A percentile compares a stretch with the other conserved stretches of the same genome.
Evolutionary conservation across 1,284 basidiomycete genomes (phyloP).

Genomic region (Cutaneotrichosporon dermatis): DNA sequence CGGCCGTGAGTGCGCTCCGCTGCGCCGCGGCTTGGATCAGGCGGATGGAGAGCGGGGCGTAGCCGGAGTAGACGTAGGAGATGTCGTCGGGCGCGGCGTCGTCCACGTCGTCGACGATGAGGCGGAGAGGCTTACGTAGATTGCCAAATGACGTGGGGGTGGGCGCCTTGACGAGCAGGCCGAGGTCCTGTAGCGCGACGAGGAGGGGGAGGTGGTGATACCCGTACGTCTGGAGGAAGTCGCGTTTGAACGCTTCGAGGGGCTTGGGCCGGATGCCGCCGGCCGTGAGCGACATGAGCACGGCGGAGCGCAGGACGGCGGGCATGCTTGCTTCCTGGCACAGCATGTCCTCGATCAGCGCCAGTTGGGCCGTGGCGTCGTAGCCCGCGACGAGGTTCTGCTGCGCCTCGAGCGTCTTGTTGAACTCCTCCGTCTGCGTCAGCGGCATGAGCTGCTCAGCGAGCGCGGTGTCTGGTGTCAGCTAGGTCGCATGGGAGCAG

Average conservation of each 20-base stretch:
- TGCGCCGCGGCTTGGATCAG: conserved; percentile 88
- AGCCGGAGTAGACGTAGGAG: conserved; percentile 93
- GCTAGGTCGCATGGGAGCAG: conserved; percentile 16
- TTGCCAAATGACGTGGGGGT: conserved; percentile 57
- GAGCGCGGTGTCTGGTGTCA: conserved; percentile 72
- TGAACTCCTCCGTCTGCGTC: conserved; percentile 85
- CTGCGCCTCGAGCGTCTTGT: conserved; percentile 88
- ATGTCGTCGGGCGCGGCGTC: conserved; percentile 76
- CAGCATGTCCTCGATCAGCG: conserved; percentile 79
- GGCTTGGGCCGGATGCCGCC: conserved; percentile 84
- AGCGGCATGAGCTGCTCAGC: conserved; percentile 82
- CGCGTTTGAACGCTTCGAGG: conserved; percentile 83
- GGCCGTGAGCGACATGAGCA: conserved; percentile 74
- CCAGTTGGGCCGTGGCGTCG: conserved; percentile 69
- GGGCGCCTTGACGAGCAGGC: conserved; percentile 55
- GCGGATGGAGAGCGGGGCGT: conserved; percentile 86
- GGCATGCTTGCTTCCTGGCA: conserved; percentile 70
- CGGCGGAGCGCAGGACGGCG: conserved; percentile 71
- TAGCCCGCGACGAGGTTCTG: conserved; percentile 93
- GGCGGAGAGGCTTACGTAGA: conserved; percentile 77
- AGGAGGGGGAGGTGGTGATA: conserved; percentile 83
- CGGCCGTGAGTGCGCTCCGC: conserved; percentile 65
- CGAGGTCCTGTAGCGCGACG: conserved; percentile 68
- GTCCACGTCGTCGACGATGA: conserved; percentile 84
- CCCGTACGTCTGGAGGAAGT: conserved; percentile 91